Evolutionary conservation across 495 filamentous ascomycete genomes (phyloP).

Genomic region (Tirmania nivea): DNA sequence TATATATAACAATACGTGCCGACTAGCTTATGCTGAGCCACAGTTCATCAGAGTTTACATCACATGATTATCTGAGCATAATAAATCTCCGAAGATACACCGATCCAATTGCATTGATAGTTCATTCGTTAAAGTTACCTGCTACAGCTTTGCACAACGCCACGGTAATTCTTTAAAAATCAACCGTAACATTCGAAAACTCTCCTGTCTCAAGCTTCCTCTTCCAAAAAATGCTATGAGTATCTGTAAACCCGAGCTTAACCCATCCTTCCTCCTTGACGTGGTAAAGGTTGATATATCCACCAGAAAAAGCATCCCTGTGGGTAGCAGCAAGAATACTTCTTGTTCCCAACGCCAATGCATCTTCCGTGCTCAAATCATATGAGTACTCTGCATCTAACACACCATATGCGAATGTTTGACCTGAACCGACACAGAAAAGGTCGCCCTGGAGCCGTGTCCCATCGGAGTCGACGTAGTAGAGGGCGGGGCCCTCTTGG

Average conservation of each 20-base stretch:
- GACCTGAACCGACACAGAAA: conserved; percentile 93
- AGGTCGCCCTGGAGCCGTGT: conserved; percentile 81
- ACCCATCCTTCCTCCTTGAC: conserved; percentile 98
- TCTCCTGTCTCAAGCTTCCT: conserved; percentile 95
- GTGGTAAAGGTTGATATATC: conserved; percentile 95
- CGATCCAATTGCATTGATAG: no score
- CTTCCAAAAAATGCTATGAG: conserved; percentile 96
- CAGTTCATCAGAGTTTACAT: no score
- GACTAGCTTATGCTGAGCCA: no score
- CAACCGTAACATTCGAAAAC: conserved; percentile 86
- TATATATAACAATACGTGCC: no score
- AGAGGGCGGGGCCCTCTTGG: conserved; percentile 87
- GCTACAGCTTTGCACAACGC: no score
- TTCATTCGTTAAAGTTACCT: no score
- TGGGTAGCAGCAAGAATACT: conserved; percentile 95
- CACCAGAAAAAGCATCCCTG: conserved; percentile 91
- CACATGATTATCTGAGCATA: no score
- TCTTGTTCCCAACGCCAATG: conserved; percentile 68
- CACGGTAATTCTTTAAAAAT: conserved; percentile 25
- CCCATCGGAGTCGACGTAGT: conserved; percentile 97
- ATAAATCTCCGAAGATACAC: no score
- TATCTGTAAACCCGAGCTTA: conserved; percentile 90
- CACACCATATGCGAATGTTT: conserved; percentile 97
- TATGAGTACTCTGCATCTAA: conserved; percentile 86
- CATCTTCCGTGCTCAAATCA: conserved; percentile 65